These are phyloP conservation scores for Amphibolis antarctica DNA, from an alignment of 106 monocot genomes.

Conservation along the genomic window DNA sequence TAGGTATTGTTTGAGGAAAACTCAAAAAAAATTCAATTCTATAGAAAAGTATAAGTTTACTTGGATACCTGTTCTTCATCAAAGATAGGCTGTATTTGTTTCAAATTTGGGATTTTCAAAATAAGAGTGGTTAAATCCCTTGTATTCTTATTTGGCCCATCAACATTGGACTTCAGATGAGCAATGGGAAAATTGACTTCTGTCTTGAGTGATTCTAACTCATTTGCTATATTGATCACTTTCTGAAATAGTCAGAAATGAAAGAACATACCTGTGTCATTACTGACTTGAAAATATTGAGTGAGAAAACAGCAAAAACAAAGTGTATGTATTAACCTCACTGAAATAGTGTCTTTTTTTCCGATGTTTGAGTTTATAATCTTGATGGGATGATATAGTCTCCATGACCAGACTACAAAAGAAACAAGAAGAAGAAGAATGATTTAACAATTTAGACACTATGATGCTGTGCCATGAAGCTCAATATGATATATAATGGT, in stretches of 20 bases:
- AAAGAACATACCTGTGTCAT: neutral
- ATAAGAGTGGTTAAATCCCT: neutral
- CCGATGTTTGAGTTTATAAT: conserved; percentile 3
- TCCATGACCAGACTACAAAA: conserved; percentile 10
- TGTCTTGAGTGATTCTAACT: conserved; percentile 1
- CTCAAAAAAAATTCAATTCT: neutral
- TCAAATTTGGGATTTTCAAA: neutral
- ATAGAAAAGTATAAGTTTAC: neutral
- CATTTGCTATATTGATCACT: neutral
- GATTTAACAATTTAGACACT: neutral
- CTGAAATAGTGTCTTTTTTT: conserved; percentile 1
- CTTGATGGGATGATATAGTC: conserved; percentile 8
- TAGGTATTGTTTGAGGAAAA: neutral
- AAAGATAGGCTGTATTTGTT: neutral
- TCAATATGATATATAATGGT: no score
- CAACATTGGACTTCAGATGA: neutral
- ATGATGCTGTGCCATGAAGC: no score
- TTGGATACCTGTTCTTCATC: neutral
- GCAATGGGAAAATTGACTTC: neutral
- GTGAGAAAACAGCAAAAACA: neutral
- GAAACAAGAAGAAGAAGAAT: neutral
- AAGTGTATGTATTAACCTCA: neutral
- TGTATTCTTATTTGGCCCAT: neutral
- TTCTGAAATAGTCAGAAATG: neutral
- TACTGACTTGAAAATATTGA: neutral